Percentiles rank a stretch among this genome's conserved stretches.
These are phyloP conservation scores for Termitomyces eurrhizus DNA, from an alignment of 768 basidiomycete genomes.

Conservation along the genomic window DNA sequence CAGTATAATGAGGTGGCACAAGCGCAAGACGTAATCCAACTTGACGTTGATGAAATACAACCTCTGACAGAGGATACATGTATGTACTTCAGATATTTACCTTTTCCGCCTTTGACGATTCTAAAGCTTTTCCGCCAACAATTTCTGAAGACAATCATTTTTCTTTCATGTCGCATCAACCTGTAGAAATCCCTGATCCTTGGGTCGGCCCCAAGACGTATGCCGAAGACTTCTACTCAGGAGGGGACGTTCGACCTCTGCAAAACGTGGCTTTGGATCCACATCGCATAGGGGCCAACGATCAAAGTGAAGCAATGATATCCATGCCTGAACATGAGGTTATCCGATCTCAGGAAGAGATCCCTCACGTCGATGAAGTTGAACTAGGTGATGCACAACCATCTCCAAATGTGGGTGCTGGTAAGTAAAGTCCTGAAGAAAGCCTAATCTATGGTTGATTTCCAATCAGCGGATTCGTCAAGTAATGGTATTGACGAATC, in stretches of 20 bases:
- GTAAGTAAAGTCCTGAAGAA: conserved; percentile 7
- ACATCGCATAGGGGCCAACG: conserved; percentile 6
- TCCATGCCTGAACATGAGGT: conserved; percentile 1
- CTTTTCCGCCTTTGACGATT: background rate
- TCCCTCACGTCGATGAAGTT: background rate
- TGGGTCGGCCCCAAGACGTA: conserved; percentile 29
- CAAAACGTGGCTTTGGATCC: background rate
- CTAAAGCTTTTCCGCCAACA: conserved; percentile 8
- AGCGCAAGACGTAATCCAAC: background rate
- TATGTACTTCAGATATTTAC: conserved; percentile 14
- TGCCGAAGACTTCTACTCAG: conserved; percentile 33
- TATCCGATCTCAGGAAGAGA: background rate
- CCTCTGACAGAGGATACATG: conserved; percentile 29
- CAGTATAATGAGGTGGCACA: background rate
- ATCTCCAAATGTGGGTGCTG: conserved; percentile 5
- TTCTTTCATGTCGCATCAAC: conserved; percentile 14
- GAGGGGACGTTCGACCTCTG: conserved; percentile 19
- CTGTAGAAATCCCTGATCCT: conserved; percentile 29
- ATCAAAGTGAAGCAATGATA: conserved; percentile 9
- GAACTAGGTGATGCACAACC: conserved; percentile 8
- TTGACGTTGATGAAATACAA: conserved; percentile 18
- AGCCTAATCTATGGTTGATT: background rate
- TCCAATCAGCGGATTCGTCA: conserved; percentile 4
- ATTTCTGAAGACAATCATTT: background rate
- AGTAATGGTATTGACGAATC: background rate